Percentiles rank a stretch among this genome's conserved stretches.
Evolutionary conservation across 345 rosid species (phyloP).

Genomic region (Citrus sp.): DNA sequence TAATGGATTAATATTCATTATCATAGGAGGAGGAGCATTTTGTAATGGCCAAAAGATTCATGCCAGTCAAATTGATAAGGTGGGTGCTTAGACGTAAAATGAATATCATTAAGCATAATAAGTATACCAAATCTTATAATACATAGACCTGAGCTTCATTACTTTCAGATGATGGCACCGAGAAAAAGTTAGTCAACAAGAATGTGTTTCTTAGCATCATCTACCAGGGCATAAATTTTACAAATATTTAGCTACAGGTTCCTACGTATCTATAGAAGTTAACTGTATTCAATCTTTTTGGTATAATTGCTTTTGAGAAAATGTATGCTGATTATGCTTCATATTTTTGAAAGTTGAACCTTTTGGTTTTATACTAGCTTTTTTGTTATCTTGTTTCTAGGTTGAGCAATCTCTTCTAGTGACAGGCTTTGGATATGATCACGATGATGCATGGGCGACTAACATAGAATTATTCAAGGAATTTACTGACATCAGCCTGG

Average conservation of each 20-base stretch:
- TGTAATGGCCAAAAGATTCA: constrained; percentile 83
- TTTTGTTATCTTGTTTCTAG: constrained; percentile 29
- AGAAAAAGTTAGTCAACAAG: not conserved
- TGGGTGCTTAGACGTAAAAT: constrained; percentile 22
- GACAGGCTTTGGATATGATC: constrained; percentile 98
- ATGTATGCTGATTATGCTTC: not conserved
- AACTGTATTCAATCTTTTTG: not conserved
- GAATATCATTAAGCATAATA: not conserved
- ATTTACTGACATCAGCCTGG: constrained; percentile 88
- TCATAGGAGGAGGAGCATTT: constrained; percentile 89
- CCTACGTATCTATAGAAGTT: not conserved
- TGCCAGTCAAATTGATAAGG: constrained; percentile 69
- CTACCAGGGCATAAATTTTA: not conserved
- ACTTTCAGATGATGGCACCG: not conserved
- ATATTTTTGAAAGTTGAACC: not conserved
- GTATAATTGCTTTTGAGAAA: not conserved
- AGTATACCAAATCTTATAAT: not conserved
- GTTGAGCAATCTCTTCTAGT: constrained; percentile 92
- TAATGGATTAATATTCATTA: constrained; percentile 13
- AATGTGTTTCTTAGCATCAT: not conserved
- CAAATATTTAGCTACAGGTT: not conserved
- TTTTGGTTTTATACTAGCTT: not conserved
- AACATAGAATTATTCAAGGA: constrained; percentile 92
- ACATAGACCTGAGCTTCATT: not conserved
- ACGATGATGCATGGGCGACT: constrained; percentile 87